Base-by-base conservation (phyloP, 129 eudicot species). In the Flaveria linearis region DNA sequence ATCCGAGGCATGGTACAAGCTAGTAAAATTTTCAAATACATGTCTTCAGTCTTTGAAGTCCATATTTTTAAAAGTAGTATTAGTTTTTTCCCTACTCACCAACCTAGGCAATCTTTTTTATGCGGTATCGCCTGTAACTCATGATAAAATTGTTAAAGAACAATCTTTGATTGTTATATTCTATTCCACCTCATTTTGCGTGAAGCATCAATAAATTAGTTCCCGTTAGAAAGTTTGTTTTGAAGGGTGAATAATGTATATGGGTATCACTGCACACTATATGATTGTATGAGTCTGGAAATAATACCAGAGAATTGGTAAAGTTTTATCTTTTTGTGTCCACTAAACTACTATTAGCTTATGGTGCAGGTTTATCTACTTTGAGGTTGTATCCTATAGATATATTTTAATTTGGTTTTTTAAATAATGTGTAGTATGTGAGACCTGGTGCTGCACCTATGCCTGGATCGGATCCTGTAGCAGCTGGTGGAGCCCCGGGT, bases 211-310 rank as follows among this genome's bases (percentile, higher is more conserved):
- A 56, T 13, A 18, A 8, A 18, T 56, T 18, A 20, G 28, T 9
- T 56, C 62, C 62, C 28, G 43, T 50, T 3, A 16, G 7, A 12
- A 39, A 25, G 22, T 75, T n/a, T 16, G 16, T 67, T 64, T 15
- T 66, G 80, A 76, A 52, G 45, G 42, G 73, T 76, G 55, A 39
- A 51, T n/a, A n/a, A n/a, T n/a, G n/a, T n/a, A n/a, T n/a, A n/a
- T n/a, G n/a, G n/a, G n/a, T n/a, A n/a, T n/a, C 62, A 56, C 62
- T 10, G 9, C 9, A 56, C 22, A 17, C 28, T 56, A 20, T 15
- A 15, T 18, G 26, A 22, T 1, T 33, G 5, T 33, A 33, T 33
- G 39, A 33, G 62, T 20, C 22, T 56, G 62, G 13, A 18, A 18
- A 56, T 26, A 56, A 8, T 56, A 56, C 28, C 39, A 33, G 39